A percentile compares a stretch with the other conserved stretches of the same genome.
Conservation (phyloP, 768 basidiomycete genomes). For the Russula griseocarnosa region DNA sequence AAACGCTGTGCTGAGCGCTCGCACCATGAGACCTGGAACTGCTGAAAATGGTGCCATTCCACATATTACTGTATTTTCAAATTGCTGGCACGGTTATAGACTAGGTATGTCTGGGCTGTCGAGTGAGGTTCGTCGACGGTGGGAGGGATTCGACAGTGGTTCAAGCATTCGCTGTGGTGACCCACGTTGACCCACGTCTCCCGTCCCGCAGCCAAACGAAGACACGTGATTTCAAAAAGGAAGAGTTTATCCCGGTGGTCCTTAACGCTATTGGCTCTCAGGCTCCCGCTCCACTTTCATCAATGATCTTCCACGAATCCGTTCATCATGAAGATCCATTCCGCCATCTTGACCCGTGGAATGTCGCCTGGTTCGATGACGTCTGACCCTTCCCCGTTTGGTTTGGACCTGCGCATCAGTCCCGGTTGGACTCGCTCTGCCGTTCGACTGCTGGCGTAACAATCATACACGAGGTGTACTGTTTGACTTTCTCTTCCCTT, state of each 20-base stretch:
- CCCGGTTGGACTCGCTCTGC: slow-evolving; percentile 3
- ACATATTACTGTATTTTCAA: no score
- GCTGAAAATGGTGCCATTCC: no score
- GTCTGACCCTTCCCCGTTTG: background rate
- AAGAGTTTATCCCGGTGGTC: slow-evolving; percentile 12
- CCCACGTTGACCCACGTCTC: slow-evolving; percentile 2
- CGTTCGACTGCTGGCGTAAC: background rate
- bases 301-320: slow-evolving; percentile 12
- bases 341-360: slow-evolving; percentile 19
- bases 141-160: no score
- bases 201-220: no score
- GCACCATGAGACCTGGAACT: no score
- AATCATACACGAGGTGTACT: background rate
- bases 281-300: slow-evolving; percentile 10
- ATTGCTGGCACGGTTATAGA: no score
- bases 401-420: slow-evolving; percentile 1
- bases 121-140: no score
- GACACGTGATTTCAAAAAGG: no score
- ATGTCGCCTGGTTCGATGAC: slow-evolving; percentile 20
- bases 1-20: no score
- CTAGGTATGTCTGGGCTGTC: no score
- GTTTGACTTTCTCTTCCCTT: slow-evolving; percentile 15
- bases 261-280: slow-evolving; percentile 20
- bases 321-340: slow-evolving; percentile 16
- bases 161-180: no score